Evolutionary conservation across 768 basidiomycete species (phyloP), one percentile per base, ranked within the genome.

Genomic region (Lactifluus piperatus): DNA sequence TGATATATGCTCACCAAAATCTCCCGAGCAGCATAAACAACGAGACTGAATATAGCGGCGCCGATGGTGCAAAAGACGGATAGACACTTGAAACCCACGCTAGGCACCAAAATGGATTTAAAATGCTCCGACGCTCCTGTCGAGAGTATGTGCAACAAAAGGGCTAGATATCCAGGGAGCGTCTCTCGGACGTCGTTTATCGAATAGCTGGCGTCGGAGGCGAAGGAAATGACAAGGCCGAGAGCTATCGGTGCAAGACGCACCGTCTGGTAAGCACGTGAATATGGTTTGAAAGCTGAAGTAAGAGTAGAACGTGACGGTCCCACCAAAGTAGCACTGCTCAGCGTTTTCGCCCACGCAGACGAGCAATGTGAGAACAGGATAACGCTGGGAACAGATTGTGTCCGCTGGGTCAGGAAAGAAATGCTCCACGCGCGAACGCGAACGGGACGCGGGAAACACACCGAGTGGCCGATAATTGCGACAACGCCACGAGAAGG

Each of bases 321-420:
- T n/a, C 79, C 66, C 64, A 82, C 83, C 51, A 76, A 77, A 47
- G 76, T 71, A 49, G 78, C 73, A 56, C 67, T 76, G 41, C 81
- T 65, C 55, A 86, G 68, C 5, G 81, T 73, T 54, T 78, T 77
- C 49, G 84, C 73, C 85, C 86, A 89, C 44, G 84, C 72, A 24
- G 80, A 73, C 6, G 87, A 83, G 69, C 86, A 86, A 66, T 88
- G 84, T 22, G 81, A 72, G 65, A 91, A 82, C 34, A 90, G 64
- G 44, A 87, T 75, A 32, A 87, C 84, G 51, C 89, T 91, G 57
- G 3, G 62, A 5, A 18, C 16, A 18, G 16, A 36, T 34, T 8
- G 6, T 18, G 5, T 5, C 16, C 10, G 30, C 30, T 5, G 11
- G 32, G 54, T 26, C 54, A 36, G 64, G 46, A 44, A 45, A 37